phyloP scores from a whole-genome alignment of 345 rosid genomes.

The Ceriops zippeliana region DNA sequence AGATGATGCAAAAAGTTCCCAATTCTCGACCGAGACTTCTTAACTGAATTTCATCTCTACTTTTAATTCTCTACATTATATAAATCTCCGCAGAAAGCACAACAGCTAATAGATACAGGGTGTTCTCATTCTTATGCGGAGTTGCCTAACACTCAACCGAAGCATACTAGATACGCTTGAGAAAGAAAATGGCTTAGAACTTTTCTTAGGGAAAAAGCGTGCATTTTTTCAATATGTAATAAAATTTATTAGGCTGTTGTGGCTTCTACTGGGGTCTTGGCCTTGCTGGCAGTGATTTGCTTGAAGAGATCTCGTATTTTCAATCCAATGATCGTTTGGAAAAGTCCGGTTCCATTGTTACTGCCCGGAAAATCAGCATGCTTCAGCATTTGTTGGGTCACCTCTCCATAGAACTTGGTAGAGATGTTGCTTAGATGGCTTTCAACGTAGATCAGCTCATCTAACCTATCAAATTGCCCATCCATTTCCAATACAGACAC shows the following conservation, averaged over 20 bases:
- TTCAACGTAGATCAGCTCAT: constrained; percentile 91
- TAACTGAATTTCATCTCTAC: constrained; percentile 31
- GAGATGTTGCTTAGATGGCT: constrained; percentile 94
- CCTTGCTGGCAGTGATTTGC: constrained; percentile 59
- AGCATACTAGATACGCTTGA: constrained; percentile 4
- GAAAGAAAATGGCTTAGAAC: constrained; percentile 4
- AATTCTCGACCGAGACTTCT: constrained; percentile 17
- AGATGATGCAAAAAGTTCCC: not conserved
- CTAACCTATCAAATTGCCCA: constrained; percentile 91
- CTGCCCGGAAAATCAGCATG: constrained; percentile 96
- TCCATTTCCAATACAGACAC: constrained; percentile 96
- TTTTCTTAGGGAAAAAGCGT: not conserved
- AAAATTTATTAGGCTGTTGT: constrained; percentile 45
- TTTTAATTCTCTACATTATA: constrained; percentile 33
- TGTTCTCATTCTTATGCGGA: constrained; percentile 14
- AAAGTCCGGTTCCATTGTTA: constrained; percentile 92
- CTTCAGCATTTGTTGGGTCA: constrained; percentile 94
- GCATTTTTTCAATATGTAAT: not conserved
- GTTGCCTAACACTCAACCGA: constrained; percentile 20
- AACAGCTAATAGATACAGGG: constrained; percentile 17
- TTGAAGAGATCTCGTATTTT: constrained; percentile 89
- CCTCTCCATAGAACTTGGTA: constrained; percentile 89
- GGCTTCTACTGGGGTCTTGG: constrained; percentile 50
- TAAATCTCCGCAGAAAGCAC: constrained; percentile 31
- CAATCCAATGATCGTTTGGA: constrained; percentile 85